phyloP scores from a whole-genome alignment of 257 asterid genomes.

The Jasminum sambac region DNA sequence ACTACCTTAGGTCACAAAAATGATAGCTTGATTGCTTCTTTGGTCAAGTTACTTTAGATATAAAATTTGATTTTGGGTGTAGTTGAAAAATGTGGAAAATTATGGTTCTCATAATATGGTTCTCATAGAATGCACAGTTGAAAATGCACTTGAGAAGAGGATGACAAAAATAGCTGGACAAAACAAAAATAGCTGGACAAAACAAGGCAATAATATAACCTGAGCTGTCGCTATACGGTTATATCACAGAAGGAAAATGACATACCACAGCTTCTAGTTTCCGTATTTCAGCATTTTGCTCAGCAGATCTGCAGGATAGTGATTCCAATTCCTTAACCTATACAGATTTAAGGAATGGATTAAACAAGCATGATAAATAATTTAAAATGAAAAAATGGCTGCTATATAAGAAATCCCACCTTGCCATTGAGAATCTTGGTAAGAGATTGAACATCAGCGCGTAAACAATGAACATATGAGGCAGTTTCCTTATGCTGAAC shows the following conservation, averaged over 20 bases:
- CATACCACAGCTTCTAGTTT: slow-evolving; percentile 74
- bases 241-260: slow-evolving; percentile 20
- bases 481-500: slow-evolving; percentile 80
- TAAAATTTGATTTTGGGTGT: no score
- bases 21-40: neutral
- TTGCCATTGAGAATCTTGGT: slow-evolving; percentile 60
- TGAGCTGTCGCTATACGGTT: neutral
- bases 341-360: slow-evolving; percentile 18
- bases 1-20: slow-evolving; percentile 12
- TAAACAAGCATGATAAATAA: slow-evolving; percentile 11
- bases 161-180: no score
- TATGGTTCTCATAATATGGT: no score
- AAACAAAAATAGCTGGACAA: no score
- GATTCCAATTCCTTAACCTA: slow-evolving; percentile 74
- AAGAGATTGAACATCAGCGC: slow-evolving; percentile 77
- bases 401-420: slow-evolving; percentile 43
- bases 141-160: no score
- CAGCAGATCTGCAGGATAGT: slow-evolving; percentile 61
- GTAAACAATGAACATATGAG: slow-evolving; percentile 65
- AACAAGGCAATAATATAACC: slow-evolving; percentile 9
- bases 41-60: no score
- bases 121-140: no score
- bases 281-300: slow-evolving; percentile 64
- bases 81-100: no score
- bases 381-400: slow-evolving; percentile 9